Conservation (phyloP, 148 eudicot genomes). For the Chenopodium album region DNA sequence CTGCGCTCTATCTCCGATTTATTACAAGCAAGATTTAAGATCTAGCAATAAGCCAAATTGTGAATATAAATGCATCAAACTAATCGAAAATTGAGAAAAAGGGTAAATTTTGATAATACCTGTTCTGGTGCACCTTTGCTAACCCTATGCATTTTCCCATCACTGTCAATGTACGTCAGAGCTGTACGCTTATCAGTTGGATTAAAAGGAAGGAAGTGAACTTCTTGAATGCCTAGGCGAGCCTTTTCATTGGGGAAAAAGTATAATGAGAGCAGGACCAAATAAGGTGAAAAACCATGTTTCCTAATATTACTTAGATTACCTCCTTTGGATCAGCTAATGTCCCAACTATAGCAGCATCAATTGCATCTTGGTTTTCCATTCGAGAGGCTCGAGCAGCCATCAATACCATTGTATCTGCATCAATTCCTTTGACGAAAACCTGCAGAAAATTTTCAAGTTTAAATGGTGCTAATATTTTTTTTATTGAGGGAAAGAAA, state of each 20-base stretch:
- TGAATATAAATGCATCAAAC: neutral
- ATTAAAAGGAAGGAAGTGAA: slow-evolving; percentile 62
- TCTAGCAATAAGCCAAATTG: slow-evolving; percentile 22
- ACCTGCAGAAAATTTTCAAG: slow-evolving; percentile 27
- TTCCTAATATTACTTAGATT: neutral
- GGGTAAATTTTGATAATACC: slow-evolving; percentile 17
- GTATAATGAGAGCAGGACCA: neutral
- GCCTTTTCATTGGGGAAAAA: slow-evolving; percentile 35
- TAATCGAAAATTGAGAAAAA: neutral
- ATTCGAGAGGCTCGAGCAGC: slow-evolving; percentile 63
- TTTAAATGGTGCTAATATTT: neutral
- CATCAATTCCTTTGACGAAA: slow-evolving; percentile 43
- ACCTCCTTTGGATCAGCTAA: slow-evolving; percentile 58
- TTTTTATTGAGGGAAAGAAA: neutral
- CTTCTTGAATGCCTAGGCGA: slow-evolving; percentile 50
- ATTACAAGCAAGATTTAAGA: slow-evolving; percentile 49
- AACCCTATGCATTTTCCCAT: slow-evolving; percentile 50
- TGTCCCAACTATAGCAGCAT: slow-evolving; percentile 47
- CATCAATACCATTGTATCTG: slow-evolving; percentile 47
- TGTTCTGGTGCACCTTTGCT: slow-evolving; percentile 61
- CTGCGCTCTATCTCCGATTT: slow-evolving; percentile 46
- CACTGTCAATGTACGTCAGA: slow-evolving; percentile 47
- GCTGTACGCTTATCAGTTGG: slow-evolving; percentile 60
- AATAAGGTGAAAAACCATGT: neutral
- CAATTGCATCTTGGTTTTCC: slow-evolving; percentile 63